These are phyloP conservation scores for Naganishia vaughanmartiniae DNA, from an alignment of 768 basidiomycete genomes.

Conservation along the genomic window DNA sequence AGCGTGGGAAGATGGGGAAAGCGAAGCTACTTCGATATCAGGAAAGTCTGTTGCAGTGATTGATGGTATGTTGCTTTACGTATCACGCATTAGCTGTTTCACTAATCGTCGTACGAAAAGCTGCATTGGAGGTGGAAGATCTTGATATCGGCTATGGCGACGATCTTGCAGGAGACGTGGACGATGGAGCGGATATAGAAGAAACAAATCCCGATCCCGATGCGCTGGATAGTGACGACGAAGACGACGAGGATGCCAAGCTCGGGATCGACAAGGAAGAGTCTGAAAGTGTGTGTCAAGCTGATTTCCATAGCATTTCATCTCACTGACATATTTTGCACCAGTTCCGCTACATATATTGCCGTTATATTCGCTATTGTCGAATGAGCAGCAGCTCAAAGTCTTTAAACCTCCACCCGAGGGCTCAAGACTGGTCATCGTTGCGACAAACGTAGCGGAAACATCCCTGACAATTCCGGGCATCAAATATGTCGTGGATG, in stretches of 20 bases:
- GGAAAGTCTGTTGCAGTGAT: slow-evolving; percentile 11
- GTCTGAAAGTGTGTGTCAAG: slow-evolving; percentile 56
- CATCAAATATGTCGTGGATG: slow-evolving; percentile 96
- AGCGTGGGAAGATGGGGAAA: slow-evolving; percentile 27
- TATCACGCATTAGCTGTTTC: not conserved
- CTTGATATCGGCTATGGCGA: slow-evolving; percentile 58
- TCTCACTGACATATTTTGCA: slow-evolving; percentile 1
- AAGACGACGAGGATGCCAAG: slow-evolving; percentile 62
- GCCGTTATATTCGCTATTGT: slow-evolving; percentile 85
- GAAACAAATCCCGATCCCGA: slow-evolving; percentile 62
- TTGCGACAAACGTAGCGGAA: slow-evolving; percentile 94
- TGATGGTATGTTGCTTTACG: slow-evolving; percentile 26
- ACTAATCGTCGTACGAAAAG: not conserved
- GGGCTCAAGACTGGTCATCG: slow-evolving; percentile 80
- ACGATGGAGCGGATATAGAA: slow-evolving; percentile 62
- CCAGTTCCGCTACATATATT: slow-evolving; percentile 90
- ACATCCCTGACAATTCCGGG: slow-evolving; percentile 96
- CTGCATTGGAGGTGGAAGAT: slow-evolving; percentile 54
- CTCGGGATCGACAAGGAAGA: slow-evolving; percentile 66
- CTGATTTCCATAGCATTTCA: slow-evolving; percentile 18
- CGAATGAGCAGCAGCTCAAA: slow-evolving; percentile 90
- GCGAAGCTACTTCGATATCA: slow-evolving; percentile 2
- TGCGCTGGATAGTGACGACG: slow-evolving; percentile 64
- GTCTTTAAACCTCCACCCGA: slow-evolving; percentile 83
- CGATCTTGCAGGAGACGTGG: slow-evolving; percentile 52